Percentiles rank a stretch among this genome's conserved stretches.
These are phyloP conservation scores for Voacanga thouarsii DNA, from an alignment of 257 asterid species.

Conservation along the genomic window DNA sequence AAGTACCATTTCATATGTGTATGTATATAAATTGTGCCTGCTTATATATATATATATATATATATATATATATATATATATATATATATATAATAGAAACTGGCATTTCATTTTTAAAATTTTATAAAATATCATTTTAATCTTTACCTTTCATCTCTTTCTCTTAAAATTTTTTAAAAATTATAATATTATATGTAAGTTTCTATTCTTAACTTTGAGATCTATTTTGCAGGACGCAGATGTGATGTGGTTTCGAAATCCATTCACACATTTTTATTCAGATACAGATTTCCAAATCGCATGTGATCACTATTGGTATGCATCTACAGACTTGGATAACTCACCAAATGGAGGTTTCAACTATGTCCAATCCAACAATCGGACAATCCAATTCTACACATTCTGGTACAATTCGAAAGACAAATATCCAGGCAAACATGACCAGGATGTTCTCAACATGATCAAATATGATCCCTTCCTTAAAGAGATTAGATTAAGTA, in stretches of 20 bases:
- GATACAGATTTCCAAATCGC: slow-evolving; percentile 14
- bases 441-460: slow-evolving; percentile 56
- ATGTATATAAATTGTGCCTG: too few species aligned
- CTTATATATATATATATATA: too few species aligned
- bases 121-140: too few species aligned
- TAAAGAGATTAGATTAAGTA: slow-evolving; percentile 32
- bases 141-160: too few species aligned
- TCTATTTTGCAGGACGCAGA: slow-evolving; percentile 29
- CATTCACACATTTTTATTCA: slow-evolving; percentile 40
- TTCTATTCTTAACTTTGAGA: slow-evolving; percentile 19
- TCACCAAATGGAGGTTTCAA: slow-evolving; percentile 61
- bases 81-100: too few species aligned
- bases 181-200: too few species aligned
- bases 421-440: slow-evolving; percentile 44
- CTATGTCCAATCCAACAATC: slow-evolving; percentile 44
- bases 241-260: slow-evolving; percentile 63
- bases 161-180: too few species aligned
- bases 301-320: slow-evolving; percentile 43
- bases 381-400: slow-evolving; percentile 47
- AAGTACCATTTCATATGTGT: too few species aligned
- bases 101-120: too few species aligned
- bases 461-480: slow-evolving; percentile 38
- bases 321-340: slow-evolving; percentile 32
- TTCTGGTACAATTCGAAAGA: slow-evolving; percentile 39
- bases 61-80: too few species aligned